Conservation (phyloP, 352 stramenopile species). For the Globisporangium viniferum region DNA sequence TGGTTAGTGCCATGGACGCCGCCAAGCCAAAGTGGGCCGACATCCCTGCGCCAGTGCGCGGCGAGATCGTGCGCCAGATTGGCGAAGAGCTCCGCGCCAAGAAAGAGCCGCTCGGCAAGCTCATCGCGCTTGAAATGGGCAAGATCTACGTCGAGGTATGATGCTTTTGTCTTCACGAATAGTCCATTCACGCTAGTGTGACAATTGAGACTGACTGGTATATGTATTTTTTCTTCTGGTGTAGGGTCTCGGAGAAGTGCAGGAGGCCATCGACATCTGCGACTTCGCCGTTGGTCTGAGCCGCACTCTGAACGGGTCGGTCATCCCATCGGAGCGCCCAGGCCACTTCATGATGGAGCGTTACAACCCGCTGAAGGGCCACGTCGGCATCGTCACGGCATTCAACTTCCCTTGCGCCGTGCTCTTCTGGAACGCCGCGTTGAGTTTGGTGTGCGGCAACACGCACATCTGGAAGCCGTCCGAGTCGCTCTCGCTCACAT, state of each 20-base stretch:
- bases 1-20: slow-evolving; percentile 77
- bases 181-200: not conserved
- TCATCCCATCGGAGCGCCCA: slow-evolving; percentile 89
- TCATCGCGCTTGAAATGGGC: slow-evolving; percentile 92
- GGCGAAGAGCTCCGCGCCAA: slow-evolving; percentile 87
- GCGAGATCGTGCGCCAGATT: slow-evolving; percentile 92
- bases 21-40: slow-evolving; percentile 85
- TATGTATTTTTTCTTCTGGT: not conserved
- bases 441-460: slow-evolving; percentile 91
- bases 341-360: slow-evolving; percentile 94
- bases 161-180: not conserved
- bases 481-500: slow-evolving; percentile 86
- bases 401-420: slow-evolving; percentile 94
- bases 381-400: slow-evolving; percentile 91
- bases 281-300: slow-evolving; percentile 92
- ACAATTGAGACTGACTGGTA: not conserved
- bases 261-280: slow-evolving; percentile 94
- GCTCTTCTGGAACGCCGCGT: slow-evolving; percentile 89
- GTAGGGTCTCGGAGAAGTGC: slow-evolving; percentile 89
- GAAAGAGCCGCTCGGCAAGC: slow-evolving; percentile 84
- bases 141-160: slow-evolving; percentile 90
- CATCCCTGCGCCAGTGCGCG: slow-evolving; percentile 81
- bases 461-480: slow-evolving; percentile 92
- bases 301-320: slow-evolving; percentile 82
- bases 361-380: slow-evolving; percentile 92